These are phyloP conservation scores for Puccinia coronata DNA, from an alignment of 1,284 basidiomycete genomes.

Conservation along the genomic window DNA sequence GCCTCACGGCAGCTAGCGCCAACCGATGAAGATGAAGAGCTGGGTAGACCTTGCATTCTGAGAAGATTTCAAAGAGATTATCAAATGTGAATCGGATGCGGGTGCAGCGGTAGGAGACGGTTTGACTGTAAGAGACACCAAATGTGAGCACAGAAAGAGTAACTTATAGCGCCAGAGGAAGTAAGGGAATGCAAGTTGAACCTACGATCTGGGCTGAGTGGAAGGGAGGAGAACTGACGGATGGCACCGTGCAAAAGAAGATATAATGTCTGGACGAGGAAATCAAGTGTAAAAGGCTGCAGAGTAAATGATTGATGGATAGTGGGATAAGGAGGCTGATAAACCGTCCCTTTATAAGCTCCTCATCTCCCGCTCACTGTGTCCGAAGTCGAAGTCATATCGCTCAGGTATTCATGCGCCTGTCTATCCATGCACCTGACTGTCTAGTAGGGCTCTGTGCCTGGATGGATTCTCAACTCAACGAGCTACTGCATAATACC, in stretches of 20 bases:
- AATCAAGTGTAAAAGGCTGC: not conserved
- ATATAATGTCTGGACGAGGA: not conserved
- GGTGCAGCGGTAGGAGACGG: not conserved
- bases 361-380: not conserved
- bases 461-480: not conserved
- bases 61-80: too few species aligned
- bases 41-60: not conserved
- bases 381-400: not conserved
- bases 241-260: not conserved
- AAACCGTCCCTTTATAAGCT: not conserved
- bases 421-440: conserved; percentile 13
- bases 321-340: not conserved
- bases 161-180: not conserved
- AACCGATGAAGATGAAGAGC: not conserved
- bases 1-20: not conserved
- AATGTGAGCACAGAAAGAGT: not conserved
- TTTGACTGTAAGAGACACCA: not conserved
- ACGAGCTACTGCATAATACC: not conserved
- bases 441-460: not conserved
- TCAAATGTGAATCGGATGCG: not conserved
- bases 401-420: not conserved
- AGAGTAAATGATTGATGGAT: not conserved
- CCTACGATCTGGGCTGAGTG: not conserved
- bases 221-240: not conserved
- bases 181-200: not conserved